Conservation (phyloP, 2,329 filamentous ascomycete species). For the Phialemoniopsis sp. region DNA sequence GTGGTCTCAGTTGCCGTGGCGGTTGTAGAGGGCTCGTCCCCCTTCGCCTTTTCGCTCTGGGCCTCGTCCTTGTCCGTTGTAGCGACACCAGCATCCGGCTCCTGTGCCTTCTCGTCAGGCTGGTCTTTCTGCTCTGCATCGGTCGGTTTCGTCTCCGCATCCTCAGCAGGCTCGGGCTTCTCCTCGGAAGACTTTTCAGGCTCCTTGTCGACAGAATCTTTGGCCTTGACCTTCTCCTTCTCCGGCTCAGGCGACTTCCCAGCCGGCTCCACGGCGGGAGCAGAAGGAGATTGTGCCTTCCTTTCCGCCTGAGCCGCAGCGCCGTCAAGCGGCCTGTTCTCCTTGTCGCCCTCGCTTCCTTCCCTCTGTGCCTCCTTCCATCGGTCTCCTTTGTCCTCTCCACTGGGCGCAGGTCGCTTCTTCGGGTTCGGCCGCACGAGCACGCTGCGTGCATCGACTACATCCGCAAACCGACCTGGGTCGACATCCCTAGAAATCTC, state of each 20-base stretch:
- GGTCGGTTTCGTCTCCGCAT: too few relatives aligned
- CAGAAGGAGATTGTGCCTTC: not conserved
- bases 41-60: too few relatives aligned
- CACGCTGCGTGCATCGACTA: not conserved
- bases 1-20: too few relatives aligned
- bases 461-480: too few relatives aligned
- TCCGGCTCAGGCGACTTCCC: not conserved
- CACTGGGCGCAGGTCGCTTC: too few relatives aligned
- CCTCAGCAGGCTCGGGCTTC: too few relatives aligned
- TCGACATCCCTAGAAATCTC: conserved; percentile 25
- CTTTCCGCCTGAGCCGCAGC: not conserved
- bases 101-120: too few relatives aligned
- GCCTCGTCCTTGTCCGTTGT: too few relatives aligned
- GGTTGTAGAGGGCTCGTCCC: too few relatives aligned
- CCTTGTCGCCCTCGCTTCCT: conserved; percentile 38
- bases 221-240: conserved; percentile 4
- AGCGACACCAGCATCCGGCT: too few relatives aligned
- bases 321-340: conserved; percentile 30
- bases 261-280: not conserved
- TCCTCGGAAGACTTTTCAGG: not conserved
- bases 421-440: conserved; percentile 4
- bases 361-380: conserved; percentile 21
- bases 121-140: too few relatives aligned
- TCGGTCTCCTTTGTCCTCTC: too few relatives aligned
- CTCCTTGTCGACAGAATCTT: not conserved